Base-by-base conservation (phyloP, 495 filamentous ascomycete species). In the Lasiosphaeris hirsuta region DNA sequence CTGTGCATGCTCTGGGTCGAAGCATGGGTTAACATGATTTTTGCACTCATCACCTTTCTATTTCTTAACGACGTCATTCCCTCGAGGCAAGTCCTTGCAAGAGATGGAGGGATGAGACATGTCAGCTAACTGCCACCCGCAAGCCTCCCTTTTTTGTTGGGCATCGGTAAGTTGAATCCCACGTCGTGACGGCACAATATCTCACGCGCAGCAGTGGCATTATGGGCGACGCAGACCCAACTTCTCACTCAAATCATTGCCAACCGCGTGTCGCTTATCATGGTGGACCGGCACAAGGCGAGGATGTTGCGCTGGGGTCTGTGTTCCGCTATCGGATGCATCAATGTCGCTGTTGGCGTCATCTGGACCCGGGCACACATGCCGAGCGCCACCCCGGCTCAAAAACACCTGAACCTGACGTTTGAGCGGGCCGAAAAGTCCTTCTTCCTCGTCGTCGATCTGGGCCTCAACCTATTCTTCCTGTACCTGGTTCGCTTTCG, bases 371-470 rank as follows among this genome's bases (percentile, higher is more conserved):
- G 23, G 5, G 23, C 23, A 30, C 23, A 30, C 23, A 2, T 30
- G 23, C 23, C 23, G 5, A 30, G 23, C 5, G 23, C 23, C 23
- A 70, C 73, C 19, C 75, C 75, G 10, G 67, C 70, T 6, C 58
- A 64, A 18, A 52, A 64, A 19, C 62, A 66, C 41, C 60, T 70
- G 4, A 78, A 79, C 51, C 62, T 61, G 4, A 60, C 73, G 40
- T 80, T 76, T 75, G 77, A 80, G 36, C 68, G 72, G 9, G 65
- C 68, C n/a, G 69, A 72, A n/a, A 79, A 80, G 55, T 56, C 64
- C 19, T 60, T 78, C 36, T 73, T 75, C 54, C 54, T 73, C 13
- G 34, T 78, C 38, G 59, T 78, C 35, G 77, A 80, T 53, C 64
- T 63, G 13, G 45, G 36, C 4, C 61, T 79, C 35, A 80, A 79